Evolutionary conservation across 768 basidiomycete genomes (phyloP), one percentile per base, ranked within the genome.

Genomic region (Stropharia rugosoannulata): DNA sequence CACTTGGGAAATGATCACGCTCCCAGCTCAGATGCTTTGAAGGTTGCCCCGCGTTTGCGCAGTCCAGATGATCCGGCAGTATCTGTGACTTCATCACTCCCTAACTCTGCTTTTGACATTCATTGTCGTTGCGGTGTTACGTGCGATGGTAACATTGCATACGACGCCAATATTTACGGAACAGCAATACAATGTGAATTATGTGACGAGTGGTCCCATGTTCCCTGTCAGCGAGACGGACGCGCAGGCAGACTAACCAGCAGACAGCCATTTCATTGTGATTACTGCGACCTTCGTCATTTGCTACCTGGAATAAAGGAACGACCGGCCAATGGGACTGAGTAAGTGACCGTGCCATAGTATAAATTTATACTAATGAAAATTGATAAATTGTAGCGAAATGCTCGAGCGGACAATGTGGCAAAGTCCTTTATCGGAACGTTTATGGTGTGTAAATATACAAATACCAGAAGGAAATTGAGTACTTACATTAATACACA

Each of bases 61-160:
- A 22, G 22, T 4, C 4, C 22, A 22, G n/a, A n/a, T n/a, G 22
- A 22, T 22, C 22, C 2, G 4, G 22, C 22, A 22, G 22, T 25
- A 19, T 16, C 18, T 27, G 44, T 25, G 1, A 22, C 1, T 32
- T 10, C 45, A 47, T 32, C 43, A 3, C 49, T 54, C n/a, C 59
- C 62, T 0, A 41, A 58, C n/a, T 63, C 59, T 2, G 18, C 48
- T 0, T 63, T 60, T 35, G 25, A 22, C 5, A 10, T 63, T 0
- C 48, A 58, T 27, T 63, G 62, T 29, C 53, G 49, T 6, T 63
- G 62, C 39, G 62, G 62, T 8, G 19, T 47, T 1, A 42, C 8
- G 37, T 56, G 62, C 2, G 47, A 63, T 43, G 59, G 62, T 38
- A 62, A 62, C 38, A n/a, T 57, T 13, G n/a, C 49, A 1, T 58